Percentiles rank a stretch among this genome's conserved stretches.
Conservation (phyloP, 1,284 basidiomycete species). For the Apiotrichum montevideense region DNA sequence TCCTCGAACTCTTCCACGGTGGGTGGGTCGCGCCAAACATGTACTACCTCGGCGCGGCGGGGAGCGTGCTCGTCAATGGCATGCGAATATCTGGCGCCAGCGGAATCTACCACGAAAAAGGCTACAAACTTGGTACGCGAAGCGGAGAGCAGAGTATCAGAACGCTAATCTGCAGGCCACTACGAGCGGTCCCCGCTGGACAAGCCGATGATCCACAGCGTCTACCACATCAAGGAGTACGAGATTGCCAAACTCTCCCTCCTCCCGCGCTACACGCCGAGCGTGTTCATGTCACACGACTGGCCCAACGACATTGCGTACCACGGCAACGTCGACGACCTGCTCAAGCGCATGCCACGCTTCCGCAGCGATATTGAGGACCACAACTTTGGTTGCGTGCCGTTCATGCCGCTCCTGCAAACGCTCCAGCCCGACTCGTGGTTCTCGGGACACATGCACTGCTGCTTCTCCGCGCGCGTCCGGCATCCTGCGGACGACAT, state of each 20-base stretch:
- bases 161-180: slow-evolving; percentile 43
- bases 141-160: too few relatives aligned
- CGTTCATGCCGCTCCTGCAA: slow-evolving; percentile 44
- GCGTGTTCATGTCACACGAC: slow-evolving; percentile 90
- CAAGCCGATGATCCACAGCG: slow-evolving; percentile 64
- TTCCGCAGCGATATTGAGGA: slow-evolving; percentile 60
- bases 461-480: too few relatives aligned
- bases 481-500: too few relatives aligned
- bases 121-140: slow-evolving; percentile 65
- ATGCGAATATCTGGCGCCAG: slow-evolving; percentile 82
- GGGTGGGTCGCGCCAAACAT: slow-evolving; percentile 96
- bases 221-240: slow-evolving; percentile 88
- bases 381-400: background rate
- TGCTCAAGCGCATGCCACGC: slow-evolving; percentile 75
- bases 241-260: slow-evolving; percentile 73
- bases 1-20: slow-evolving; percentile 96
- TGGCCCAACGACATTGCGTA: slow-evolving; percentile 87
- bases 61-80: slow-evolving; percentile 80
- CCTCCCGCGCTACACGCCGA: slow-evolving; percentile 12
- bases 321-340: slow-evolving; percentile 62
- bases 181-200: slow-evolving; percentile 57
- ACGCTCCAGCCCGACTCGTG: too few relatives aligned
- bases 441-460: too few relatives aligned
- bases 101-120: slow-evolving; percentile 81
- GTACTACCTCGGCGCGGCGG: slow-evolving; percentile 90